These are phyloP conservation scores for Tricholoma sp. DNA, from an alignment of 768 basidiomycete genomes.

Conservation along the genomic window DNA sequence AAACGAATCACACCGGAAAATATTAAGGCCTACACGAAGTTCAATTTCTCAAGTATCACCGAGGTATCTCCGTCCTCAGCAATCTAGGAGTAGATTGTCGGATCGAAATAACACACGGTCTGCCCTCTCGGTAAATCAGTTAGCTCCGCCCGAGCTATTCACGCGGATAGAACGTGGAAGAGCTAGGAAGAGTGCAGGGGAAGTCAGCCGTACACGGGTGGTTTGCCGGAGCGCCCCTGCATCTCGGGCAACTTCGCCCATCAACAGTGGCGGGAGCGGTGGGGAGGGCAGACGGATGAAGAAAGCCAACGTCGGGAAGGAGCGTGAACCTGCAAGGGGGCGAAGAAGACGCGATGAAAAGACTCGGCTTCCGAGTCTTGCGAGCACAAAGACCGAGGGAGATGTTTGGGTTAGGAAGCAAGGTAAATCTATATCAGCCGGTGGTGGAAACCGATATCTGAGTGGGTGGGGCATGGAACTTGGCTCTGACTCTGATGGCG, in stretches of 20 bases:
- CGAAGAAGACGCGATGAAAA: slow-evolving; percentile 19
- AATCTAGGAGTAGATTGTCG: slow-evolving; percentile 23
- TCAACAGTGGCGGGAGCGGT: slow-evolving; percentile 20
- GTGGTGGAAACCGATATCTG: slow-evolving; percentile 23
- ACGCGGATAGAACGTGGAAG: slow-evolving; percentile 29
- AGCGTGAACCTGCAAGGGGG: slow-evolving; percentile 17
- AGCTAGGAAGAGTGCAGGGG: slow-evolving; percentile 29
- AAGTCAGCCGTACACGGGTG: slow-evolving; percentile 51
- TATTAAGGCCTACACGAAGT: slow-evolving; percentile 32
- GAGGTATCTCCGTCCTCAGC: slow-evolving; percentile 11
- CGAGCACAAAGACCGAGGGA: slow-evolving; percentile 55
- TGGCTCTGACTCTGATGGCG: slow-evolving; percentile 31
- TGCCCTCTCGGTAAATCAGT: slow-evolving; percentile 4
- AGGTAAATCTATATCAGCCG: slow-evolving; percentile 7
- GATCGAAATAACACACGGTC: slow-evolving; percentile 29
- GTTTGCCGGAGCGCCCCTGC: slow-evolving; percentile 68
- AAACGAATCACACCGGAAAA: slow-evolving; percentile 6
- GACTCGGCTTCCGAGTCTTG: slow-evolving; percentile 50
- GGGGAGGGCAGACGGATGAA: slow-evolving; percentile 10
- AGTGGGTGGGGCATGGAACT: slow-evolving; percentile 24
- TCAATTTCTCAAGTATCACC: slow-evolving; percentile 33
- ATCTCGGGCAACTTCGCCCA: slow-evolving; percentile 51
- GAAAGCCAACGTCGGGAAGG: slow-evolving; percentile 17
- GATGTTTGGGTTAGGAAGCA: slow-evolving; percentile 43
- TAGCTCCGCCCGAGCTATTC: slow-evolving; percentile 34